A percentile compares a stretch with the other conserved stretches of the same genome.
Conservation (phyloP, 2,329 filamentous ascomycete genomes). For the Amauroascus verrucosus region DNA sequence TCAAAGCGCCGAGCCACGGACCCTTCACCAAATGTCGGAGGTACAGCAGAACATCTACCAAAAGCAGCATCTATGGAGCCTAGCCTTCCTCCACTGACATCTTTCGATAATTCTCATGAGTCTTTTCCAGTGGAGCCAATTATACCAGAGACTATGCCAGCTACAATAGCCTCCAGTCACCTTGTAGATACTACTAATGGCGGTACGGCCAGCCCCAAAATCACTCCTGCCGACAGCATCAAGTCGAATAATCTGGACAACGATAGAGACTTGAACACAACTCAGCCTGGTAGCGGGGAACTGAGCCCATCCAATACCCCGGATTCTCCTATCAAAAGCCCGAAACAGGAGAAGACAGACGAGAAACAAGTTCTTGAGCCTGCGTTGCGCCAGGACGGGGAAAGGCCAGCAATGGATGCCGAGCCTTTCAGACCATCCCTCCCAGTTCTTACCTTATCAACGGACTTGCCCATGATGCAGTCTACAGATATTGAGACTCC, state of each 20-base stretch:
- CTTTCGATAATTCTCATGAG: neutral
- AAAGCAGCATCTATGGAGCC: conserved; percentile 10
- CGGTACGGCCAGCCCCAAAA: neutral
- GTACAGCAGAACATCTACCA: neutral
- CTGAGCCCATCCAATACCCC: neutral
- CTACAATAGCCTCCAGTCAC: neutral
- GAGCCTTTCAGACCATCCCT: conserved; percentile 1
- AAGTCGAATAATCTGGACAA: neutral
- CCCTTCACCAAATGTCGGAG: conserved; percentile 7
- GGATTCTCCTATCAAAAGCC: neutral
- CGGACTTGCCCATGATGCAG: neutral
- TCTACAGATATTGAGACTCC: conserved; percentile 11
- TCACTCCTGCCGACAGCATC: neutral
- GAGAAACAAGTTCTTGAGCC: neutral
- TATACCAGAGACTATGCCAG: neutral
- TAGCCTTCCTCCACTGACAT: neutral
- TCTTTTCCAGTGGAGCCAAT: neutral
- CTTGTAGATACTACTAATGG: neutral
- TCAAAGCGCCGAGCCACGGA: conserved; percentile 12
- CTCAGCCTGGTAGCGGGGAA: neutral
- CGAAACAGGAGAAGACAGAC: conserved; percentile 4
- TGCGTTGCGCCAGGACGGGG: neutral
- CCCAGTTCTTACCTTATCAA: conserved; percentile 4
- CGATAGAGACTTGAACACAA: neutral
- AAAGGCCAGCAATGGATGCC: neutral